phyloP scores from a whole-genome alignment of 768 basidiomycete species.

The Erythrobasidium yunnanense region DNA sequence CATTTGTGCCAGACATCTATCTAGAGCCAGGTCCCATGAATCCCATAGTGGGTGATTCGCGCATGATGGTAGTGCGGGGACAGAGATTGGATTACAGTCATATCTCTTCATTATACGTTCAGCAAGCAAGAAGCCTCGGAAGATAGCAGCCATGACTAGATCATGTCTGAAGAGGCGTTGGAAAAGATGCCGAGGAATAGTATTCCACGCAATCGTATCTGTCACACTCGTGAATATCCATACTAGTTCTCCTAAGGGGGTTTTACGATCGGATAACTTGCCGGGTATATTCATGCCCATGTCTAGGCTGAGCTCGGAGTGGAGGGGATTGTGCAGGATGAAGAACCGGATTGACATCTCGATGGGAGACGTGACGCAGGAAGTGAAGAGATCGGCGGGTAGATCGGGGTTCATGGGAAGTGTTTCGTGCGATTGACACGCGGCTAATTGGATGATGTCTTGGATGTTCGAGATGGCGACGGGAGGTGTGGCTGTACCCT shows the following conservation, averaged over 20 bases:
- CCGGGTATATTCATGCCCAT: conserved; percentile 93
- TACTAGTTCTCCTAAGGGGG: conserved; percentile 93
- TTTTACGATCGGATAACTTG: conserved; percentile 88
- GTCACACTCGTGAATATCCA: conserved; percentile 99
- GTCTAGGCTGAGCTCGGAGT: conserved; percentile 66
- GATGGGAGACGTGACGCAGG: conserved; percentile 93
- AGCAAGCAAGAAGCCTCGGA: conserved; percentile 92
- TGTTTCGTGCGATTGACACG: conserved; percentile 79
- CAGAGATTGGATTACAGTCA: conserved; percentile 88
- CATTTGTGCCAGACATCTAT: conserved; percentile 84
- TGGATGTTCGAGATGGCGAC: not conserved
- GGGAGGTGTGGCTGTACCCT: no score
- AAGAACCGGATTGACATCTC: conserved; percentile 86
- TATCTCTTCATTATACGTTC: conserved; percentile 97
- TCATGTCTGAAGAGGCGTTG: conserved; percentile 89
- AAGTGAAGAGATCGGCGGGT: conserved; percentile 93
- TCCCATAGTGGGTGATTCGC: conserved; percentile 95
- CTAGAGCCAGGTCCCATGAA: conserved; percentile 94
- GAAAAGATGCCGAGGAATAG: conserved; percentile 85
- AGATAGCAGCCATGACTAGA: conserved; percentile 85
- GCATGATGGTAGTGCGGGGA: conserved; percentile 82
- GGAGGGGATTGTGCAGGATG: conserved; percentile 80
- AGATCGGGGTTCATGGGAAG: conserved; percentile 91
- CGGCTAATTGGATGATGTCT: conserved; percentile 77
- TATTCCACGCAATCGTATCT: conserved; percentile 98